These are phyloP conservation scores for Psophocarpus tetragonolobus DNA, from an alignment of 306 rosid genomes.

Conservation along the genomic window DNA sequence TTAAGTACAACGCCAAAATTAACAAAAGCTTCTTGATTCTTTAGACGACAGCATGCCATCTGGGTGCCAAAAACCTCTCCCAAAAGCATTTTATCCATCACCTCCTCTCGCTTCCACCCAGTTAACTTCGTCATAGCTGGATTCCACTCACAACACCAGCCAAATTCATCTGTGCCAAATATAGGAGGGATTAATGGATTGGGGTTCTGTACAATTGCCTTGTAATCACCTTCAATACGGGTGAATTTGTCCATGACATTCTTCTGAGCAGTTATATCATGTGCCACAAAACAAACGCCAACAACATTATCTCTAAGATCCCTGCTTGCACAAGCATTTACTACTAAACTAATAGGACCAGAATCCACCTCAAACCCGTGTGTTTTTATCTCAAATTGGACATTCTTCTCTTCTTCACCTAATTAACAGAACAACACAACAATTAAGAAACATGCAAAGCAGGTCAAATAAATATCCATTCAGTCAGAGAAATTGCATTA, in stretches of 20 bases:
- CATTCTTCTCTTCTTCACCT: slow-evolving; percentile 92
- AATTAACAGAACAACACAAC: slow-evolving; percentile 39
- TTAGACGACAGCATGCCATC: slow-evolving; percentile 73
- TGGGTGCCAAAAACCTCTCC: slow-evolving; percentile 89
- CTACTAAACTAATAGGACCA: slow-evolving; percentile 80
- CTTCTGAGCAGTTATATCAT: slow-evolving; percentile 94
- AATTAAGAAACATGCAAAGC: background rate
- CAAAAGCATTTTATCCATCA: slow-evolving; percentile 87
- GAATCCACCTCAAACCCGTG: slow-evolving; percentile 62
- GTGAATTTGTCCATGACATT: slow-evolving; percentile 95
- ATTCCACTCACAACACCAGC: slow-evolving; percentile 99
- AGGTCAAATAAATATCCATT: background rate
- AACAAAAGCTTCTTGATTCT: slow-evolving; percentile 86
- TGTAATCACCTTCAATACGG: slow-evolving; percentile 95
- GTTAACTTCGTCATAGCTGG: slow-evolving; percentile 83
- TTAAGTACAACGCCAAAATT: slow-evolving; percentile 80
- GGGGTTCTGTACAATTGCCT: slow-evolving; percentile 90
- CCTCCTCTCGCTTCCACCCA: slow-evolving; percentile 90
- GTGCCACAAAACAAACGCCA: slow-evolving; percentile 97
- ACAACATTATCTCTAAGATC: slow-evolving; percentile 80
- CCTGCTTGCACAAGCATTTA: slow-evolving; percentile 93
- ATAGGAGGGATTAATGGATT: slow-evolving; percentile 94
- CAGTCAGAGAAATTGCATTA: background rate
- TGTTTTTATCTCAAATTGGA: slow-evolving; percentile 89
- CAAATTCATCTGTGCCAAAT: slow-evolving; percentile 91